Evolutionary conservation across 2,329 filamentous ascomycete genomes (phyloP), one percentile per base, ranked within the genome.

Genomic region (Eurotiales sp.): DNA sequence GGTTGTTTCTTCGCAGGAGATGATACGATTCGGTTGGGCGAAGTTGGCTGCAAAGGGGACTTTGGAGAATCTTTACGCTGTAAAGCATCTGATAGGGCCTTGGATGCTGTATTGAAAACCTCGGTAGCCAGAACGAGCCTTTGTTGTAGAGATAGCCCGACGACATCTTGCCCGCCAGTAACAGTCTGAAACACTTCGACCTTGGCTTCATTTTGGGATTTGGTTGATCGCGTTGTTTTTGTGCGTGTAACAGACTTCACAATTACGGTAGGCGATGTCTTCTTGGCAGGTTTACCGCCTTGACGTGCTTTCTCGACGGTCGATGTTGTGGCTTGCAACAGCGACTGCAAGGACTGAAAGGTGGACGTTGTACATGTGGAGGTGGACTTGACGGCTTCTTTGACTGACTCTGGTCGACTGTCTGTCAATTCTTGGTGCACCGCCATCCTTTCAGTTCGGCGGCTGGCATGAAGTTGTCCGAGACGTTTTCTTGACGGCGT

Each of bases 351-450:
- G 46, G 68, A 64, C 51, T 64, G 59, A 46, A 73, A 64, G 12
- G 70, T 73, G 42, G 64, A 63, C 53, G 63, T 60, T 39, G 79
- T 80, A 66, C 80, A 84, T 58, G 75, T 81, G 42, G 76, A 68
- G 11, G 73, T 73, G 49, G 76, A 79, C 55, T 76, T 70, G 56
- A 83, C 68, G 37, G 79, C 79, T 54, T 71, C 69, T 61, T 81
- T 83, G 61, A 82, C 75, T 54, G 77, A 73, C 48, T 71, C 67
- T 37, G 64, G 57, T 15, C 65, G 53, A 52, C 65, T 62, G 54
- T 62, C 63, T 54, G 61, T 48, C 32, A 63, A 50, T 39, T 39
- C 47, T 45, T 55, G 51, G 58, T 53, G 37, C 15, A 47, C 8
- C 27, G 45, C 45, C 51, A 53, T 53, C 29, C 23, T 50, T 27